Evolutionary conservation across 352 stramenopile genomes (phyloP), one percentile per base, ranked within the genome.

Genomic region (Phytophthora sp.): DNA sequence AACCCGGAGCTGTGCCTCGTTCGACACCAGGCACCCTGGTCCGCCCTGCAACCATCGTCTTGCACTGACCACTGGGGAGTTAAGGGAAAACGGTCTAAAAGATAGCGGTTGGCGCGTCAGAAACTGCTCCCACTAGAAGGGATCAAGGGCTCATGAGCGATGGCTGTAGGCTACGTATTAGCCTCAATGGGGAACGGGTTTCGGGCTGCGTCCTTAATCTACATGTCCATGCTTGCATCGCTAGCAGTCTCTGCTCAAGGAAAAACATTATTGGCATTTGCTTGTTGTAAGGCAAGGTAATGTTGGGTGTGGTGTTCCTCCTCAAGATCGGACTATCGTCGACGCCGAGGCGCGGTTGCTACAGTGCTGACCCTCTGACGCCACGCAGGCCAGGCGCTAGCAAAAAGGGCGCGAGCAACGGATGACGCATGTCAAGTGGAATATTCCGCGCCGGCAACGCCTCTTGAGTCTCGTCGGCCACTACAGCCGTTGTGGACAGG

Each of bases 391-490:
- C 65, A 74, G 64, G 69, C 64, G 55, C 50, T 59, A 36, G 51
- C 45, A 71, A 74, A 74, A 62, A 72, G 60, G 66, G 47, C 65
- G 29, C 21, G 6, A 44, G 57, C 57, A 72, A 78, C 64, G 58
- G 64, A 68, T 77, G 65, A 71, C 69, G 66, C 51, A 69, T 63
- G 66, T 78, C 62, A 78, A 78, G 71, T 78, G 66, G 66, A 78
- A 78, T 73, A 64, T 78, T 78, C 57, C 56, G 30, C 33, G 47
- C 53, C 33, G 16, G 44, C 52, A 65, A 66, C 60, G 66, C 50
- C 70, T 69, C 46, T 71, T 59, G 52, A 63, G 51, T 27, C 45
- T 42, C 7, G 64, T 76, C 46, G 47, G 41, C 31, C 36, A 66
- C 44, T 57, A 53, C n/a, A n/a, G n/a, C n/a, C n/a, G n/a, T n/a